Evolutionary conservation across 2,329 filamentous ascomycete genomes (phyloP).

Genomic region (Penicillium sp.): DNA sequence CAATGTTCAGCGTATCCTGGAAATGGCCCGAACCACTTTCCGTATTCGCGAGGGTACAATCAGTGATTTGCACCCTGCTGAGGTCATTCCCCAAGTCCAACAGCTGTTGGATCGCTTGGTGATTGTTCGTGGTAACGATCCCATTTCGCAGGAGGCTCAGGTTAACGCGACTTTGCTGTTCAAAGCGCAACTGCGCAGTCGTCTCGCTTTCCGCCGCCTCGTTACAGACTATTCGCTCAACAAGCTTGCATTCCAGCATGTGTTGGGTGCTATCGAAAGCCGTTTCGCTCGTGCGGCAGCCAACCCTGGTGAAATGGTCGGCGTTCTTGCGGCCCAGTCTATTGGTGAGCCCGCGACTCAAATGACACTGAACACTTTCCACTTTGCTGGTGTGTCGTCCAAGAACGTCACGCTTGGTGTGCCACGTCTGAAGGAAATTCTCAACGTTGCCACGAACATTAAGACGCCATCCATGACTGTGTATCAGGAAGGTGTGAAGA

Average conservation of each 20-base stretch:
- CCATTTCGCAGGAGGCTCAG: constrained; percentile 81
- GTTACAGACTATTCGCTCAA: constrained; percentile 82
- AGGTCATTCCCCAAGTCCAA: constrained; percentile 78
- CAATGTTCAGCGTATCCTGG: constrained; percentile 86
- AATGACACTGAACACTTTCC: constrained; percentile 99
- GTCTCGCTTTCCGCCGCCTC: constrained; percentile 87
- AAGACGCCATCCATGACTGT: constrained; percentile 98
- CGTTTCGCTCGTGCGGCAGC: constrained; percentile 83
- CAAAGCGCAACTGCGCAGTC: constrained; percentile 86
- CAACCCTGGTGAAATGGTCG: constrained; percentile 96
- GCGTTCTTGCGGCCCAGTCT: constrained; percentile 93
- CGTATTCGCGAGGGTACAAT: constrained; percentile 80
- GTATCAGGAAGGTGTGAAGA: constrained; percentile 64
- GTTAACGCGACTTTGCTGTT: constrained; percentile 83
- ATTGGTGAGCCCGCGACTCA: constrained; percentile 98
- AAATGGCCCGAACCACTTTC: constrained; percentile 86
- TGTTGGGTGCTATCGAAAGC: constrained; percentile 85
- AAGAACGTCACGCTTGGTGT: constrained; percentile 99
- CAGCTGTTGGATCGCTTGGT: constrained; percentile 72
- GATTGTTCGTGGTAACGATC: constrained; percentile 81
- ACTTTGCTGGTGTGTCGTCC: constrained; percentile 98
- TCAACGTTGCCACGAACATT: constrained; percentile 96
- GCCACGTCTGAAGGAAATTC: constrained; percentile 97
- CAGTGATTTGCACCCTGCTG: constrained; percentile 83
- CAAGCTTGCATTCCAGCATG: constrained; percentile 87